Evolutionary conservation across 176 grass and related monocot species (phyloP), one percentile per base, ranked within the genome.

Genomic region (Bromus sterilis): DNA sequence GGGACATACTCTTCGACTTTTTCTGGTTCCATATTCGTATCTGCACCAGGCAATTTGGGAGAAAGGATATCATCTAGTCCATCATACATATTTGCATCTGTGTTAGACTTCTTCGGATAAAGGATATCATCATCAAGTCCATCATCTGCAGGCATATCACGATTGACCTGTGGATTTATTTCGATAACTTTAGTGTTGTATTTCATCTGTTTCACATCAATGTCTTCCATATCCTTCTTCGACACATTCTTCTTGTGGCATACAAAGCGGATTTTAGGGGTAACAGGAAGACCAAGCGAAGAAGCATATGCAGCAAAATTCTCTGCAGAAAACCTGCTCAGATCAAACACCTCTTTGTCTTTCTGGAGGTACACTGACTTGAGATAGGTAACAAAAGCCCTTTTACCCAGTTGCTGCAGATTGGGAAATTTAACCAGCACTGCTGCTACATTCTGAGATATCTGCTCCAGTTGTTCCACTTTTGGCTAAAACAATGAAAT

Each of bases 371-470:
- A 82, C 30, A 98, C 76, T 58, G 92, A 95, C 76, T 84, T 94
- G 14, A 98, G 71, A 89, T 95, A 98, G 29, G 92, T 98, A 30
- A 95, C 18, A 82, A 98, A 98, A 42, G 90, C 84, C 79, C 84
- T 94, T 85, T 95, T 94, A 42, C 88, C 95, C 77, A 94, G 72
- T 37, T 94, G 86, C 72, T 95, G 92, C 31, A 98, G 75, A 64
- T 87, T 86, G 49, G 92, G 90, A 76, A 79, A 88, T 84, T 93
- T 84, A 66, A 98, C 95, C 15, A 94, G 80, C 39, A 95, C 77
- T 20, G 95, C 91, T 23, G 92, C 79, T 80, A 98, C 80, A 34
- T 87, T 89, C 59, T 83, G 72, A 75, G 90, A 95, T 84, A 98
- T 90, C 88, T 90, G 90, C 66, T 91, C 88, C 71, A 94, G 66